These are phyloP conservation scores for Sphagnum magellanicum DNA, from an alignment of 228 moss, liverwort and hornwort species.

Conservation along the genomic window DNA sequence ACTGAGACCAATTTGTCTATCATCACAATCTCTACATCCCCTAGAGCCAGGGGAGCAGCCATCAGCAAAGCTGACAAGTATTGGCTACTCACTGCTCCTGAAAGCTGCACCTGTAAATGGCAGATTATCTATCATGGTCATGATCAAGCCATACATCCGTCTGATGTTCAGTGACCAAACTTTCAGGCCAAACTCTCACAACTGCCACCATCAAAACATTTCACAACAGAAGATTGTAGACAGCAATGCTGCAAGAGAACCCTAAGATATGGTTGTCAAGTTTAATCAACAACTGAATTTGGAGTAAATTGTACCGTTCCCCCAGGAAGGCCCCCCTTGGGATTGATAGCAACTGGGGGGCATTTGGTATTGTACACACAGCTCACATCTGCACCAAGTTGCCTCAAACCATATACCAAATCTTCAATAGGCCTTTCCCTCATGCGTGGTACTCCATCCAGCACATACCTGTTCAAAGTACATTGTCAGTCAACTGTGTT, in stretches of 20 bases:
- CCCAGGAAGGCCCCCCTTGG: conserved; percentile 73
- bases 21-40: conserved; percentile 84
- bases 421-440: conserved; percentile 75
- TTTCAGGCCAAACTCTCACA: not conserved
- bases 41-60: conserved; percentile 77
- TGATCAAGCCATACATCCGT: no score
- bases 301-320: conserved; percentile 44
- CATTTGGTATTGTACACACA: conserved; percentile 57
- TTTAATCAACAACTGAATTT: not conserved
- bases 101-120: conserved; percentile 66
- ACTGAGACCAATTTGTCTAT: conserved; percentile 90
- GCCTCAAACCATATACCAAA: conserved; percentile 65
- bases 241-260: no score
- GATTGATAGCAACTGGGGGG: conserved; percentile 72
- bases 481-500: no score
- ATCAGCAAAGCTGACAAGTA: conserved; percentile 88
- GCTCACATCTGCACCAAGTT: conserved; percentile 75
- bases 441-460: conserved; percentile 86
- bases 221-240: not conserved
- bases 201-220: not conserved
- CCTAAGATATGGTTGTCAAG: not conserved
- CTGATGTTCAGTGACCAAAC: not conserved
- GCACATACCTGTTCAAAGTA: conserved; percentile 48
- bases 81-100: conserved; percentile 92
- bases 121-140: not conserved